Evolutionary conservation across 2,329 filamentous ascomycete genomes (phyloP).

Genomic region (Fusarium stilboides): DNA sequence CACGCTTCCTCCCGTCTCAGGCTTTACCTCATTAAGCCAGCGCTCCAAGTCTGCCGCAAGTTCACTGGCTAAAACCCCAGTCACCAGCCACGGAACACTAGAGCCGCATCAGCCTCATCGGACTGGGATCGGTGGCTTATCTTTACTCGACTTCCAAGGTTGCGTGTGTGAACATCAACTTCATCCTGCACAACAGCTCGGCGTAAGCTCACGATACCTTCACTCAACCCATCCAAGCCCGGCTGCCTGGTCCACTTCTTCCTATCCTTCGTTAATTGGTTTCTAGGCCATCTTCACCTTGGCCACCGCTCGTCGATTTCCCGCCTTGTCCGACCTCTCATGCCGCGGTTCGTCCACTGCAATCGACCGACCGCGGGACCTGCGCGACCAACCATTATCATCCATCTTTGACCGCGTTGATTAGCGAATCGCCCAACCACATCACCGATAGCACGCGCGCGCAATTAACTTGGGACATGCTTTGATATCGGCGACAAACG

Average conservation of each 20-base stretch:
- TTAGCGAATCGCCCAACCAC: conserved; percentile 17
- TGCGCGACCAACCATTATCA: conserved; percentile 44
- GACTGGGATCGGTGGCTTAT: conserved; percentile 40
- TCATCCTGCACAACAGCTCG: conserved; percentile 29
- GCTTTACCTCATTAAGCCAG: conserved; percentile 24
- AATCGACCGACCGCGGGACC: conserved; percentile 48
- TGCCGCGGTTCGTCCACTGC: conserved; percentile 47
- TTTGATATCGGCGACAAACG: conserved; percentile 40
- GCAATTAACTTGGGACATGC: conserved; percentile 37
- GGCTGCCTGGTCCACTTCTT: not conserved
- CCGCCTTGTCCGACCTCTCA: conserved; percentile 27
- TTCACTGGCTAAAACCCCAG: conserved; percentile 32
- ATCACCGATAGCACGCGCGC: conserved; percentile 16
- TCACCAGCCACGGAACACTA: conserved; percentile 45
- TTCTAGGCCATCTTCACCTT: not conserved
- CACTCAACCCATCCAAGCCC: conserved; percentile 5
- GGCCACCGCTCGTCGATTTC: not conserved
- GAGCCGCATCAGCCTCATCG: conserved; percentile 49
- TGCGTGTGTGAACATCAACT: conserved; percentile 29
- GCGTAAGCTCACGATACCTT: conserved; percentile 36
- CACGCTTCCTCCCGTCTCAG: conserved; percentile 33
- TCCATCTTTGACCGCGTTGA: conserved; percentile 48
- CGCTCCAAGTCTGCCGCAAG: not conserved
- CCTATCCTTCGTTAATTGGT: not conserved
- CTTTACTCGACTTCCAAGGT: conserved; percentile 29